Evolutionary conservation across 225 moss, liverwort and hornwort species (phyloP).

Genomic region (Rhytidiadelphus loreus): DNA sequence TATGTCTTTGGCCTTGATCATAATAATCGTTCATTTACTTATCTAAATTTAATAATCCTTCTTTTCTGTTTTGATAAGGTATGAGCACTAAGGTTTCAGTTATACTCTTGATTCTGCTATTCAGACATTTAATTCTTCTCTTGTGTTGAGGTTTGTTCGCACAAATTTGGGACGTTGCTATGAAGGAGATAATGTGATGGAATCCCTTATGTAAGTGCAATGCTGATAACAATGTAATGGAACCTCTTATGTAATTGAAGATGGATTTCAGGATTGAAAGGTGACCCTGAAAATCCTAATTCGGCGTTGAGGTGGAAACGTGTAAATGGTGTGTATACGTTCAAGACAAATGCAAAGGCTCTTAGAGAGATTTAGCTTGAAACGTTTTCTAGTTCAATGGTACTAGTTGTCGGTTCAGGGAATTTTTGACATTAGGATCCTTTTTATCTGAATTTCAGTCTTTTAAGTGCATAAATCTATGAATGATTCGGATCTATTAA

Average conservation of each 20-base stretch:
- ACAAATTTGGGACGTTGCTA: background rate
- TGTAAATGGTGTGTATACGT: slow-evolving; percentile 11
- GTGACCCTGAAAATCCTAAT: slow-evolving; percentile 32
- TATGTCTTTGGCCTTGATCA: background rate
- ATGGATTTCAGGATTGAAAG: slow-evolving; percentile 38
- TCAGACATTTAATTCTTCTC: background rate
- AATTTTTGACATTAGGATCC: background rate
- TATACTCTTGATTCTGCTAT: background rate
- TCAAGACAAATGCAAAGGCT: background rate
- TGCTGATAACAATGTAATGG: background rate
- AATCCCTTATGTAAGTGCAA: background rate
- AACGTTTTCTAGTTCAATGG: background rate
- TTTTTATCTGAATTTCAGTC: background rate
- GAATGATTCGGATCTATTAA: background rate
- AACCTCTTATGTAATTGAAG: slow-evolving; percentile 22
- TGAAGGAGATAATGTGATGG: background rate
- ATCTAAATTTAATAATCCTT: no score
- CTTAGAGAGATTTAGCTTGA: background rate
- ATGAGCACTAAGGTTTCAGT: background rate
- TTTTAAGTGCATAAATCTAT: background rate
- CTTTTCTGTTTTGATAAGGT: background rate
- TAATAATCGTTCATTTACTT: background rate
- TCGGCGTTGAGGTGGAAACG: slow-evolving; percentile 28
- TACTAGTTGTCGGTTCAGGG: background rate
- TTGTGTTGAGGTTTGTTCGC: background rate